Percentiles rank a stretch among this genome's conserved stretches.
phyloP scores from a whole-genome alignment of 495 filamentous ascomycete species.

The Cudoniella acicularis region DNA sequence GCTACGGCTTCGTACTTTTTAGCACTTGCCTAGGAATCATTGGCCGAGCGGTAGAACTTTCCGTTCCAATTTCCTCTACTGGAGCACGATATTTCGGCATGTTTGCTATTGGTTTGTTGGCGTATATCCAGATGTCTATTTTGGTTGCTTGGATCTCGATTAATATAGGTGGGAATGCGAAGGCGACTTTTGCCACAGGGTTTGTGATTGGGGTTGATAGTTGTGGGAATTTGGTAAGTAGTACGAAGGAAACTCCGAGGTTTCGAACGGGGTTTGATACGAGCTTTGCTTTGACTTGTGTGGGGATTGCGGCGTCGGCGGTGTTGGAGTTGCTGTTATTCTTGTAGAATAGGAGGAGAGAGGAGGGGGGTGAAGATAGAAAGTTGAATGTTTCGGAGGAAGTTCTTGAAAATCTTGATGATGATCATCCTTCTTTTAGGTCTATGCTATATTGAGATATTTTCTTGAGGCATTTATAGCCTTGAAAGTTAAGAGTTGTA shows the following conservation, averaged over 20 bases:
- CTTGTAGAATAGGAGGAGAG: not conserved
- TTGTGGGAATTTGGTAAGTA: not conserved
- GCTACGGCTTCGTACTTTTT: slow-evolving; percentile 42
- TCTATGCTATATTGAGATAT: not conserved
- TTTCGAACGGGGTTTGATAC: not conserved
- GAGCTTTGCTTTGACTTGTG: not conserved
- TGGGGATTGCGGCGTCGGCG: not conserved
- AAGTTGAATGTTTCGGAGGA: not conserved
- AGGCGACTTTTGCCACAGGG: slow-evolving; percentile 51
- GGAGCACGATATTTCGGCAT: slow-evolving; percentile 27
- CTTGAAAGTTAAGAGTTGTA: too few species aligned
- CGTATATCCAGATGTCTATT: slow-evolving; percentile 28
- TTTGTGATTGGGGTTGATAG: slow-evolving; percentile 20
- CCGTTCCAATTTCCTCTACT: slow-evolving; percentile 12
- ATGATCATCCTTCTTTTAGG: not conserved
- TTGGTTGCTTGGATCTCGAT: slow-evolving; percentile 24
- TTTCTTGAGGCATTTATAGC: too few species aligned
- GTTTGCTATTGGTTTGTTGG: slow-evolving; percentile 25
- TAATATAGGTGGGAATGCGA: slow-evolving; percentile 53
- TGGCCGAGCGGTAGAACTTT: slow-evolving; percentile 41
- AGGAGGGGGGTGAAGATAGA: not conserved
- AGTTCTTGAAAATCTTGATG: not conserved
- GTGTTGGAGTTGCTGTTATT: not conserved
- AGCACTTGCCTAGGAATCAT: slow-evolving; percentile 43
- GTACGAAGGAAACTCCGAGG: not conserved